Base-by-base conservation (phyloP, 257 asterid genomes). In the Echites panduratus region DNA sequence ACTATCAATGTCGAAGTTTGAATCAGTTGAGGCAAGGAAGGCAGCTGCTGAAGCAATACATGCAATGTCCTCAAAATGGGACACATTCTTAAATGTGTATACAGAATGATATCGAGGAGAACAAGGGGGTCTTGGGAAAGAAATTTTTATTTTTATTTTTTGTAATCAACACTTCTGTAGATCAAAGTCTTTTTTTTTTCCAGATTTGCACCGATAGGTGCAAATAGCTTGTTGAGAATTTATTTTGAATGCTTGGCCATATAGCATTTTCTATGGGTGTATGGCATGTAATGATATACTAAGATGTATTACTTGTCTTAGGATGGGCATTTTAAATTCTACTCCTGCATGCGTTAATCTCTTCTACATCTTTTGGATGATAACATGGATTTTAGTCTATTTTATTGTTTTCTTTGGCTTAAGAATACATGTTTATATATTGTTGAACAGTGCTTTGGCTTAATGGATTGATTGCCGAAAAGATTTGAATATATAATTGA, bases 21-120 rank as follows among this genome's bases (percentile, higher is more conserved):
- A 84, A 71, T 84, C 83, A 58, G 79, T 70, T 47, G 98, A 90
- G 72, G 88, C 89, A 73, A 83, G 91, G 81, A 93, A 89, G 82
- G 95, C 87, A 71, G 97, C 98, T 76, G 95, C 98, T 38, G 98
- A 89, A 82, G 91, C 95, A 64, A 66, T 93, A 78, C 83, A 80
- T 78, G 88, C 85, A 41, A 89, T 89, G 64, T 90, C 98, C 24
- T 82, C 90, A 1, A n/a, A n/a, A n/a, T n/a, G n/a, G n/a, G n/a
- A n/a, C n/a, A n/a, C n/a, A n/a, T n/a, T n/a, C n/a, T n/a, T n/a
- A n/a, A n/a, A n/a, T n/a, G n/a, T n/a, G n/a, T n/a, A n/a, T n/a
- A n/a, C n/a, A n/a, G n/a, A n/a, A n/a, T n/a, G n/a, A n/a, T n/a
- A n/a, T n/a, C n/a, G n/a, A n/a, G n/a, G n/a, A n/a, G n/a, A n/a